Base-by-base conservation (phyloP, 371 early-diverging fungal genomes). In the Lichtheimia ramosa region DNA sequence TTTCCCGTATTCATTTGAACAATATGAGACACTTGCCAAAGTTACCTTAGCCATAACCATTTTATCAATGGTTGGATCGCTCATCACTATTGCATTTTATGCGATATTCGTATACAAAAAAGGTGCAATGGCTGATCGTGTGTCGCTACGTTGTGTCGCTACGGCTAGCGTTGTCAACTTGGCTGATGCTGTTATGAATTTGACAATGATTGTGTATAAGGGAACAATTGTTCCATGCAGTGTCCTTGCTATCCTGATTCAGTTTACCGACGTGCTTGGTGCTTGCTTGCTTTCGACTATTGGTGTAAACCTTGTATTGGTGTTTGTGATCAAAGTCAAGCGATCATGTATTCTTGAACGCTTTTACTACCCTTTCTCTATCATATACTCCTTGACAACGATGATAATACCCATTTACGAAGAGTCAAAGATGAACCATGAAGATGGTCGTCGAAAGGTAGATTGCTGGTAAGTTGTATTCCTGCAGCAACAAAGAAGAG, bases 61-160 rank as follows among this genome's bases (percentile, higher is more conserved):
- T 16, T 0, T 21, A 3, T 34, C 57, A 3, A 34, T 39, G 14
- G 49, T 15, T 10, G 18, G 23, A 10, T 48, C 57, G 20, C 27
- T 48, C 8, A 21, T 48, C 7, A 41, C 57, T 10, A 14, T 57
- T 16, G 7, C 20, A 18, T 28, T 39, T 6, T 46, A 34, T 6
- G 8, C 42, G 43, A 4, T 48, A 16, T 28, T 48, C 15, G 28
- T 57, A 46, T 13, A 48, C 18, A 27, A 23, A 15, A 34, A 57
- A 3, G n/a, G 59, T 14, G 20, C 41, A 8, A 23, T 40, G 40
- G 59, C 59, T 6, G 65, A 74, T 23, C 54, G 71, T 25, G 60
- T 74, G n/a, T 74, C 71, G 1, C 16, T 74, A n/a, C 51, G 71
- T 10, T 74, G 74, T 40, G 74, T 74, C 12, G 60, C 63, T 10